Base-by-base conservation (phyloP, 2,329 filamentous ascomycete genomes). In the Raffaelea deltoideospora region DNA sequence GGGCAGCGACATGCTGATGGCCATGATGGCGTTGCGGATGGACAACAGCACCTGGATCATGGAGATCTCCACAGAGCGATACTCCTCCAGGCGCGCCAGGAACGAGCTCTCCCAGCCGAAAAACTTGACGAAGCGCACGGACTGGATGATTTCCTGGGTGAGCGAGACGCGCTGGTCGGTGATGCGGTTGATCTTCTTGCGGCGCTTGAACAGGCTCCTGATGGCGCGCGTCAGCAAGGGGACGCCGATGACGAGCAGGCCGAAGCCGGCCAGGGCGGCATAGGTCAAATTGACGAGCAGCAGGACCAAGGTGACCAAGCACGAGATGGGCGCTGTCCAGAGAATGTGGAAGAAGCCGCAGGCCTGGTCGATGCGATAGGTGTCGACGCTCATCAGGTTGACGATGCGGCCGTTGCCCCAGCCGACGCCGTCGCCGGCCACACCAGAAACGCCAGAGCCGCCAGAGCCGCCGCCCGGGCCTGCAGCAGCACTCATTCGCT, bases 21-120 rank as follows among this genome's bases (percentile, higher is more conserved):
- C 80, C 55, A 86, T 79, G 60, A 94, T 85, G 30, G 68, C 84
- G 53, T 92, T 92, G 47, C 86, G 73, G 45, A 92, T 83, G 1
- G 81, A 74, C 21, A 96, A 61, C 32, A 96, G 60, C 13, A 85
- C 61, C 53, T 94, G 87, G 40, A 96, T 86, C n/a, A 79, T 73
- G 39, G 67, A 62, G 42, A 96, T 86, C 55, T 96, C 88, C 41
- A 69, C 69, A 36, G 65, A 66, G 40, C 88, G 74, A 42, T 93
- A 80, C 19, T 76, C 68, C 34, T 74, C 72, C 14, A 95, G 67
- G 13, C 86, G 76, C 35, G 76, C 67, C 11, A 95, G 61, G 51
- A 96, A 95, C 24, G 83, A 80, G 40, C 71, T 79, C 53, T 96
- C 88, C 88, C 88, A 96, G 8, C 86, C 87, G 52, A 95, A 96